A percentile compares a stretch with the other conserved stretches of the same genome.
These are phyloP conservation scores for Fusarium stilboides DNA, from an alignment of 2,329 filamentous ascomycete genomes.

Conservation along the genomic window DNA sequence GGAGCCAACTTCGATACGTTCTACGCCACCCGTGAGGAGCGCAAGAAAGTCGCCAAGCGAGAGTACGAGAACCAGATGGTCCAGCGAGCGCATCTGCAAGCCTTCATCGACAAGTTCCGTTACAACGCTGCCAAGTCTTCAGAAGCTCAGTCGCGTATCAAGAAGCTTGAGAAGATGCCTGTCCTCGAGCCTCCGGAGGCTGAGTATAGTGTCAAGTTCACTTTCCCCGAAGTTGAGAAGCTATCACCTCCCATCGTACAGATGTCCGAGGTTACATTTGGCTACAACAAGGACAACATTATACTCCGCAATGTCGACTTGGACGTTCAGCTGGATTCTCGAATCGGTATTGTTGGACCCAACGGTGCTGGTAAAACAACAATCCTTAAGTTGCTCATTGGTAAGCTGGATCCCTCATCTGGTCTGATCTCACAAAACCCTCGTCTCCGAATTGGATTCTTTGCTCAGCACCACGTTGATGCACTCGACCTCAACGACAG, in stretches of 20 bases:
- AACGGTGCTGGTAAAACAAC: constrained; percentile 99
- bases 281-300: constrained; percentile 84
- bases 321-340: constrained; percentile 96
- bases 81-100: constrained; percentile 91
- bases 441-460: constrained; percentile 92
- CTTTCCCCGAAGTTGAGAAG: constrained; percentile 97
- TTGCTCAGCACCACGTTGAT: constrained; percentile 98
- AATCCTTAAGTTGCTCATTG: constrained; percentile 96
- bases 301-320: constrained; percentile 91
- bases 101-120: constrained; percentile 99
- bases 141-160: constrained; percentile 98
- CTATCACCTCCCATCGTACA: constrained; percentile 97
- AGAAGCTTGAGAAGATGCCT: constrained; percentile 98
- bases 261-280: constrained; percentile 93
- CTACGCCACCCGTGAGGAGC: constrained; percentile 97
- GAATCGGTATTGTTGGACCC: constrained; percentile 98
- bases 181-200: constrained; percentile 90
- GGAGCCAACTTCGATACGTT: constrained; percentile 97
- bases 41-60: constrained; percentile 94
- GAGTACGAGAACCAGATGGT: constrained; percentile 99
- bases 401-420: constrained; percentile 80
- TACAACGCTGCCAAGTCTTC: constrained; percentile 99
- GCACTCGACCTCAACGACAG: constrained; percentile 90
- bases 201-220: constrained; percentile 97
- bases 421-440: constrained; percentile 92